Conservation (phyloP, 371 early-diverging fungal genomes). For the Mucor mucedo region DNA sequence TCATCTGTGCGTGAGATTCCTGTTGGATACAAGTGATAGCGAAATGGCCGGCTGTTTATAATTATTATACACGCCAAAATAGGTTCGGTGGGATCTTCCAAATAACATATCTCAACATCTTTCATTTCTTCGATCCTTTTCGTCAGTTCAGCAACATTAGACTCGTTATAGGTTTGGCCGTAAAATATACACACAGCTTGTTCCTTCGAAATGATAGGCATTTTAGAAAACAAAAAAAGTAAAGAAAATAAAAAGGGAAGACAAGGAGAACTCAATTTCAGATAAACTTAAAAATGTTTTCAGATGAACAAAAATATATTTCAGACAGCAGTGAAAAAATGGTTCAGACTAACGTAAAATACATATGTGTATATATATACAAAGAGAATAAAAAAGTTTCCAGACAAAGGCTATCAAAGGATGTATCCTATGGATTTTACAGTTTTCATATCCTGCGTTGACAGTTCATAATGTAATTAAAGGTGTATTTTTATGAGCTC, state of each 20-base stretch:
- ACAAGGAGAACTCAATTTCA: too few relatives aligned
- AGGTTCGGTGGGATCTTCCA: slow-evolving; percentile 22
- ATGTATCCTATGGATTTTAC: too few relatives aligned
- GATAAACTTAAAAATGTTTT: too few relatives aligned
- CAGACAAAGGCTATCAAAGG: too few relatives aligned
- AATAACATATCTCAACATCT: slow-evolving; percentile 23
- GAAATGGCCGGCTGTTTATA: slow-evolving; percentile 28
- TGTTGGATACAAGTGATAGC: slow-evolving; percentile 27
- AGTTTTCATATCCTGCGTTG: too few relatives aligned
- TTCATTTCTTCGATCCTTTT: slow-evolving; percentile 20
- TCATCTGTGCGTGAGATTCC: slow-evolving; percentile 26
- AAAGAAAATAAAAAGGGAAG: slow-evolving; percentile 1
- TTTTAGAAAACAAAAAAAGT: slow-evolving; percentile 21
- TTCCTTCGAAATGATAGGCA: slow-evolving; percentile 25
- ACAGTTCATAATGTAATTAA: too few relatives aligned
- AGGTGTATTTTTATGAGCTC: too few relatives aligned
- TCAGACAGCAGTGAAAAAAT: too few relatives aligned
- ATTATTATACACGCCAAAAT: slow-evolving; percentile 20
- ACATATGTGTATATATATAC: too few relatives aligned
- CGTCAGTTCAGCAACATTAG: slow-evolving; percentile 24
- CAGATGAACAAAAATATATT: too few relatives aligned
- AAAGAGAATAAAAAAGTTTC: too few relatives aligned
- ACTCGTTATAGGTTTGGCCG: slow-evolving; percentile 26
- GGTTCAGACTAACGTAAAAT: too few relatives aligned
- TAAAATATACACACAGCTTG: slow-evolving; percentile 27